phyloP scores from a whole-genome alignment of 2,329 filamentous ascomycete species.

The Ophiosphaerella herpotricha region DNA sequence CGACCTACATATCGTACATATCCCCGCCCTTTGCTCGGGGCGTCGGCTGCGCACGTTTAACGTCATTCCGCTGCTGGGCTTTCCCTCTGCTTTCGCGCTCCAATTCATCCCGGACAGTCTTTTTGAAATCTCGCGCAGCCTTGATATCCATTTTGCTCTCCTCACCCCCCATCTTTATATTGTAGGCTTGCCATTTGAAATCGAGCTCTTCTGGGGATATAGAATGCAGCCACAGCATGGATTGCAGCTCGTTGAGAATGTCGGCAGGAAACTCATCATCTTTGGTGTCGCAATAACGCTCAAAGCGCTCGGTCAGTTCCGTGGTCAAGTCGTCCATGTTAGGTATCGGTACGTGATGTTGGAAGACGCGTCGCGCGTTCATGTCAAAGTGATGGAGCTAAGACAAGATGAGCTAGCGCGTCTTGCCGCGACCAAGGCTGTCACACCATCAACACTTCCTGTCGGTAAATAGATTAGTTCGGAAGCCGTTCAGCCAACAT shows the following conservation, averaged over 20 bases:
- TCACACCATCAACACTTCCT: not conserved
- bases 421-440: conserved; percentile 14
- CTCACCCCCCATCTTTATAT: conserved; percentile 87
- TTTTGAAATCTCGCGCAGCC: conserved; percentile 78
- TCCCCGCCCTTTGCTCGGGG: conserved; percentile 64
- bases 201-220: conserved; percentile 85
- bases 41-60: conserved; percentile 65
- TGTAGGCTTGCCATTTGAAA: conserved; percentile 99
- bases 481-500: conserved; percentile 9
- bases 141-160: conserved; percentile 73
- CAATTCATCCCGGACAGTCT: conserved; percentile 80
- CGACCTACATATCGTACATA: conserved; percentile 76
- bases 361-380: conserved; percentile 38
- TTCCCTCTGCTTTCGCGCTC: conserved; percentile 76
- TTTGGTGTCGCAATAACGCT: conserved; percentile 61
- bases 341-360: conserved; percentile 12
- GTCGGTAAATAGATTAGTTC: no score
- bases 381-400: conserved; percentile 27
- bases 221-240: conserved; percentile 82
- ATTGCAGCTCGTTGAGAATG: conserved; percentile 78
- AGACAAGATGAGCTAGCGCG: conserved; percentile 19
- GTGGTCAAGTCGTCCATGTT: conserved; percentile 56
- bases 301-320: conserved; percentile 65
- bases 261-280: conserved; percentile 69
- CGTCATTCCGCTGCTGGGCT: conserved; percentile 62